Percentiles rank a stretch among this genome's conserved stretches.
Evolutionary conservation across 208 protist species (phyloP).

Genomic region (Trypanosoma theileri): DNA sequence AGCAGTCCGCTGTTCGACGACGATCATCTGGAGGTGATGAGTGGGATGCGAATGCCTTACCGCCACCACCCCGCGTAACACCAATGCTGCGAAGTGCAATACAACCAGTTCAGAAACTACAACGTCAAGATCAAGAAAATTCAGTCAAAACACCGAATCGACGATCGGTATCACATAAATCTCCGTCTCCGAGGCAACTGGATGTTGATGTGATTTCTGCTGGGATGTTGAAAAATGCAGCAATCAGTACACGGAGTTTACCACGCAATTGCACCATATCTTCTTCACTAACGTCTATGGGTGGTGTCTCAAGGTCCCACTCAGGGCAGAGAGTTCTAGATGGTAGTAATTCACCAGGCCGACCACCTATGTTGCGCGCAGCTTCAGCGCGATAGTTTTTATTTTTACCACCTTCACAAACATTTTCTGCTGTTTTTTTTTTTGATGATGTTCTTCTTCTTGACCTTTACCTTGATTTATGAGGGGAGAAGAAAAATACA

Average conservation of each 20-base stretch:
- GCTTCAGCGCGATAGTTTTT: constrained; percentile 11
- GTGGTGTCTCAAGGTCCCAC: constrained; percentile 38
- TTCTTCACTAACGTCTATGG: constrained; percentile 19
- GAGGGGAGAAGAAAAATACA: too few species aligned
- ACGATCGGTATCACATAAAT: neutral
- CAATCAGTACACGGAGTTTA: neutral
- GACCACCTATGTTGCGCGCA: constrained; percentile 46
- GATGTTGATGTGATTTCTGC: neutral
- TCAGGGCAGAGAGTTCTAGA: constrained; percentile 38
- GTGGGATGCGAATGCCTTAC: neutral
- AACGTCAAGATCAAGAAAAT: neutral
- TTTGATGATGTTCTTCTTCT: too few species aligned
- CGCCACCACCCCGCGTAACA: neutral
- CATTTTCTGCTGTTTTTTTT: too few species aligned
- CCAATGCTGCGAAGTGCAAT: neutral
- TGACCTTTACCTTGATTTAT: too few species aligned
- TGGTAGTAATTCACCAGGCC: constrained; percentile 48
- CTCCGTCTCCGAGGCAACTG: constrained; percentile 20
- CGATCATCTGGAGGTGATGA: neutral
- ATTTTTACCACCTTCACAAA: neutral
- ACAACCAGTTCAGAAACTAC: neutral
- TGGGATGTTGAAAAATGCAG: neutral
- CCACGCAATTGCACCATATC: neutral
- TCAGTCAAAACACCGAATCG: constrained; percentile 7
- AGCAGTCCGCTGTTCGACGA: constrained; percentile 22